These are phyloP conservation scores for Sideroxylon spinosum DNA, from an alignment of 179 eudicot genomes.

Conservation along the genomic window DNA sequence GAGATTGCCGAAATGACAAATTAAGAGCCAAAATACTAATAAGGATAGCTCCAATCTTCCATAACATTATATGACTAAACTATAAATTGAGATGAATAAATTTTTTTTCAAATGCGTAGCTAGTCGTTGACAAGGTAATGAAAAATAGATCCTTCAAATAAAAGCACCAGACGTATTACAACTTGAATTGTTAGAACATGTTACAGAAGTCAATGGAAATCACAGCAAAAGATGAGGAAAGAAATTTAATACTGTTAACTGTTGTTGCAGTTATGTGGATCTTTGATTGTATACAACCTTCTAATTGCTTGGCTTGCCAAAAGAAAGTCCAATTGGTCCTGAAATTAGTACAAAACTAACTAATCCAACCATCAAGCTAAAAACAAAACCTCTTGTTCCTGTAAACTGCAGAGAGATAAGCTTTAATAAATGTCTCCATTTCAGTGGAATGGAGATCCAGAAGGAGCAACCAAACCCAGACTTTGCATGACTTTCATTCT, in stretches of 20 bases:
- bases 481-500: constrained; percentile 59
- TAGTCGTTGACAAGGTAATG: not conserved
- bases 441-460: constrained; percentile 48
- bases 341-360: not conserved
- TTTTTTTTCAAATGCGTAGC: not conserved
- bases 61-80: not conserved
- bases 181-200: not conserved
- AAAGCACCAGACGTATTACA: not conserved
- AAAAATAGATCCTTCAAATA: not conserved
- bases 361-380: not conserved
- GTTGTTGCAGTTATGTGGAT: not conserved
- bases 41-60: not conserved
- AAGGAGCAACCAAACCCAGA: constrained; percentile 59
- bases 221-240: not conserved
- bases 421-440: constrained; percentile 19
- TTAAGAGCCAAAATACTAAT: no score
- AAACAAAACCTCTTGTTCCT: not conserved
- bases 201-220: not conserved
- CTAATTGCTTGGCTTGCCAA: not conserved
- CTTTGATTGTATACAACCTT: not conserved
- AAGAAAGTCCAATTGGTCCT: not conserved
- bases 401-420: constrained; percentile 3
- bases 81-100: no score
- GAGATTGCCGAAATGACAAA: no score
- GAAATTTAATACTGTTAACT: not conserved